Conservation (phyloP, 768 basidiomycete species). For the Psilocybe tampanensis region DNA sequence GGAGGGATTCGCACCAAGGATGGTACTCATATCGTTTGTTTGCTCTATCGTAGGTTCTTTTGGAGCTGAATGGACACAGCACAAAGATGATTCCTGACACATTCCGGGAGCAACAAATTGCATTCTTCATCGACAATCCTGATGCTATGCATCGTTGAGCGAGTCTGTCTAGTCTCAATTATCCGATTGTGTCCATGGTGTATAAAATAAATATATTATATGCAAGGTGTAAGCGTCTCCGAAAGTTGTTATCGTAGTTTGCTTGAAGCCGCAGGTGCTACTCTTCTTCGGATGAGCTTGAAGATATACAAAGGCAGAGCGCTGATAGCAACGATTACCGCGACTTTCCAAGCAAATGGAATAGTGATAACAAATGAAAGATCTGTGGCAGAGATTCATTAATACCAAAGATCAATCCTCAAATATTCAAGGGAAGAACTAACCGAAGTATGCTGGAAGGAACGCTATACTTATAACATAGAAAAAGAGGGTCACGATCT, state of each 20-base stretch:
- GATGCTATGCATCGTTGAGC: constrained; percentile 11
- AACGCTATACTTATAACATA: constrained; percentile 93
- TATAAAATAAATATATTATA: constrained; percentile 1
- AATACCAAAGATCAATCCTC: background rate
- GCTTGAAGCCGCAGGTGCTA: constrained; percentile 92
- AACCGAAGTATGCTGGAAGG: constrained; percentile 96
- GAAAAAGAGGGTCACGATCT: constrained; percentile 84
- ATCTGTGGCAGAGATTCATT: constrained; percentile 48
- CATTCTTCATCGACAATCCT: constrained; percentile 7
- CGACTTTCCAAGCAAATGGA: constrained; percentile 93
- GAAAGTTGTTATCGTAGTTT: constrained; percentile 74
- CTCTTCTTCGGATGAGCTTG: constrained; percentile 81
- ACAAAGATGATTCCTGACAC: constrained; percentile 2
- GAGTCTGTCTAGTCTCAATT: background rate
- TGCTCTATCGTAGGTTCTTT: background rate
- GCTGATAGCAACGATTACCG: constrained; percentile 92
- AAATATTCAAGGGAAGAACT: constrained; percentile 28
- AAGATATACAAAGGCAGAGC: constrained; percentile 90
- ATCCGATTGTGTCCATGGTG: background rate
- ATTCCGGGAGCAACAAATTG: constrained; percentile 6
- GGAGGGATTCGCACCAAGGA: background rate
- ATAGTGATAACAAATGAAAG: constrained; percentile 88
- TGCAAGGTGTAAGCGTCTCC: background rate
- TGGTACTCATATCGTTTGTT: background rate
- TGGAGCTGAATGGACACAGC: constrained; percentile 7